Evolutionary conservation across 345 rosid genomes (phyloP).

Genomic region (Aethionema arabicum): DNA sequence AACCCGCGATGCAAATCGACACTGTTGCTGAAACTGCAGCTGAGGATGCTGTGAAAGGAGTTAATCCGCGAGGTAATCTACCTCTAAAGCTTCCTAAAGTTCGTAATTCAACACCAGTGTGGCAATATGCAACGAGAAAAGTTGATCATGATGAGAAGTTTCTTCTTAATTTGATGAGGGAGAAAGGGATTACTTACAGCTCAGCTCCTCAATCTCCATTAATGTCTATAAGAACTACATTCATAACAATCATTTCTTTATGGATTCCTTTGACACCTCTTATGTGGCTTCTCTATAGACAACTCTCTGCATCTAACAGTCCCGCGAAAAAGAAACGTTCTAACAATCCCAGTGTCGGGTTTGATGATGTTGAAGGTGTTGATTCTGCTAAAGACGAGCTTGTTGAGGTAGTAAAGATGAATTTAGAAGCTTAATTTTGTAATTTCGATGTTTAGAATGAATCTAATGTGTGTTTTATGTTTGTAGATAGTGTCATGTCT

Average conservation of each 20-base stretch:
- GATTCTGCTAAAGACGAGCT: constrained; percentile 92
- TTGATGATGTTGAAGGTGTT: constrained; percentile 96
- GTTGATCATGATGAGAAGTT: constrained; percentile 88
- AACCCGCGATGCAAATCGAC: constrained; percentile 24
- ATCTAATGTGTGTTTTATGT: constrained; percentile 22
- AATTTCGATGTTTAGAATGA: no score
- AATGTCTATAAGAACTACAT: constrained; percentile 61
- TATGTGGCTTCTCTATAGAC: constrained; percentile 97
- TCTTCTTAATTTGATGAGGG: constrained; percentile 88
- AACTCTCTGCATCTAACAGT: constrained; percentile 81
- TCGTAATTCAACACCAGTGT: constrained; percentile 48
- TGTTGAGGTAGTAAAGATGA: constrained; percentile 57
- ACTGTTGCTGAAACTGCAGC: constrained; percentile 32
- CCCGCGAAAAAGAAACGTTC: constrained; percentile 73
- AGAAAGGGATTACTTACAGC: constrained; percentile 72
- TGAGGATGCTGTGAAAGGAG: constrained; percentile 34
- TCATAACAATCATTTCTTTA: constrained; percentile 67
- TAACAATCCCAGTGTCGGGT: constrained; percentile 57
- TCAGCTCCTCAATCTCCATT: constrained; percentile 87
- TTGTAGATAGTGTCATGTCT: constrained; percentile 92
- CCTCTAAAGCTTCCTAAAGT: constrained; percentile 37
- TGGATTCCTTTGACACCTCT: constrained; percentile 93
- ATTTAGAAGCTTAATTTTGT: not conserved
- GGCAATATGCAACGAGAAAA: constrained; percentile 86
- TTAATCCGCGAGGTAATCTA: constrained; percentile 24